Evolutionary conservation across 2,329 filamentous ascomycete species (phyloP).

Genomic region (Orbilia javanica): DNA sequence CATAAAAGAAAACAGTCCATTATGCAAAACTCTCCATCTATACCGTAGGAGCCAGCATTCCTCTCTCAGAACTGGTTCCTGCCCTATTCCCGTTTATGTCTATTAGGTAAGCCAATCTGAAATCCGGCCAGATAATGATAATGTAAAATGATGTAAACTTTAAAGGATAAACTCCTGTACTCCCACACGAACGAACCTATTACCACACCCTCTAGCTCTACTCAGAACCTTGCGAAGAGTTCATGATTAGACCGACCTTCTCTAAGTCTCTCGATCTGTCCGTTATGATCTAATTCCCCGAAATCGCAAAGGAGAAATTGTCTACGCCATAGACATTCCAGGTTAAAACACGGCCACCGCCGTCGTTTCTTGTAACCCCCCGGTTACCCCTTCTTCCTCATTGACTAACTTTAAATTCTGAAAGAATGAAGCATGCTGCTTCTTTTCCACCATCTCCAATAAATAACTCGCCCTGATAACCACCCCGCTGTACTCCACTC

Average conservation of each 20-base stretch:
- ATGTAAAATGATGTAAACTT: neutral
- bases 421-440: conserved; percentile 40
- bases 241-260: neutral
- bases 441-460: conserved; percentile 52
- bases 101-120: neutral
- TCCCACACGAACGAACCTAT: neutral
- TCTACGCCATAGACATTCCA: too few species aligned
- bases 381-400: neutral
- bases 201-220: too few species aligned
- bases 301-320: too few species aligned
- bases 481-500: conserved; percentile 41
- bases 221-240: too few species aligned
- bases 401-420: conserved; percentile 30
- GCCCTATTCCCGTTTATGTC: neutral
- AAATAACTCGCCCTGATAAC: conserved; percentile 48
- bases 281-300: too few species aligned
- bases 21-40: too few species aligned
- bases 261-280: too few species aligned
- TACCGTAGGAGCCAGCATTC: too few species aligned
- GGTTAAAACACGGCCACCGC: conserved; percentile 1
- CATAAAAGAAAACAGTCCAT: too few species aligned
- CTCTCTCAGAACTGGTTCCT: neutral
- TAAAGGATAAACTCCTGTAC: neutral
- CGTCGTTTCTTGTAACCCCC: conserved; percentile 13
- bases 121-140: neutral